These are phyloP conservation scores for Stagonosporopsis tanaceti DNA, from an alignment of 2,329 filamentous ascomycete species.

Conservation along the genomic window DNA sequence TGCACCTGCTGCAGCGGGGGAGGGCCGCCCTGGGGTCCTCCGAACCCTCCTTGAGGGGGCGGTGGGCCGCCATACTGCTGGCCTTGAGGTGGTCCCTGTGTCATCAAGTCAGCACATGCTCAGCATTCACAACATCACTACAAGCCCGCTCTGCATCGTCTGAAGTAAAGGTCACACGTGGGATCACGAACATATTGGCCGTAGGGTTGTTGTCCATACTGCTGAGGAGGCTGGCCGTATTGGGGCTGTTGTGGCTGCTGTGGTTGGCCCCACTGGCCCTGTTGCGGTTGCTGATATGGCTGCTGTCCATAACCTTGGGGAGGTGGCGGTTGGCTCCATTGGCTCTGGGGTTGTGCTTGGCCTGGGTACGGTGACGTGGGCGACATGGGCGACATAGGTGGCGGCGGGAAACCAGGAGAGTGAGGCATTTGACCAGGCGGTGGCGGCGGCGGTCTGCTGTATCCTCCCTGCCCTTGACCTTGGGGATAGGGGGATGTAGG, in stretches of 20 bases:
- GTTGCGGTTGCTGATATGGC: background rate
- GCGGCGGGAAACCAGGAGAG: constrained; percentile 38
- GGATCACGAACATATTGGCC: constrained; percentile 33
- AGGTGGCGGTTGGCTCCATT: constrained; percentile 40
- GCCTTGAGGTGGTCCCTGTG: constrained; percentile 42
- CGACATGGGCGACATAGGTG: constrained; percentile 33
- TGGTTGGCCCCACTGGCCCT: background rate
- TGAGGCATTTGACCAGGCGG: constrained; percentile 38
- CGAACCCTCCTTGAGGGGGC: constrained; percentile 41
- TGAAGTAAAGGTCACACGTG: constrained; percentile 5
- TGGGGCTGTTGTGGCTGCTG: constrained; percentile 25
- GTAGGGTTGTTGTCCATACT: constrained; percentile 45
- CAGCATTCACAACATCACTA: background rate
- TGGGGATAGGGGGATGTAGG: constrained; percentile 49
- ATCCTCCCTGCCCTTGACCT: constrained; percentile 43
- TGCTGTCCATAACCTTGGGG: constrained; percentile 34
- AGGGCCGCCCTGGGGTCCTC: constrained; percentile 32
- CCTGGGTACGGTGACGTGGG: constrained; percentile 31
- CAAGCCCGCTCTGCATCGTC: constrained; percentile 30
- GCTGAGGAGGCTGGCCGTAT: constrained; percentile 35
- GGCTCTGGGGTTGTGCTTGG: constrained; percentile 29
- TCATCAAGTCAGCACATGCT: constrained; percentile 22
- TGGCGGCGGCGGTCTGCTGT: constrained; percentile 46
- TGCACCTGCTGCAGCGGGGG: constrained; percentile 49
- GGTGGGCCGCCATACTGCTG: constrained; percentile 44